phyloP scores from a whole-genome alignment of 2,329 filamentous ascomycete genomes.

The Diplocarpon mali region DNA sequence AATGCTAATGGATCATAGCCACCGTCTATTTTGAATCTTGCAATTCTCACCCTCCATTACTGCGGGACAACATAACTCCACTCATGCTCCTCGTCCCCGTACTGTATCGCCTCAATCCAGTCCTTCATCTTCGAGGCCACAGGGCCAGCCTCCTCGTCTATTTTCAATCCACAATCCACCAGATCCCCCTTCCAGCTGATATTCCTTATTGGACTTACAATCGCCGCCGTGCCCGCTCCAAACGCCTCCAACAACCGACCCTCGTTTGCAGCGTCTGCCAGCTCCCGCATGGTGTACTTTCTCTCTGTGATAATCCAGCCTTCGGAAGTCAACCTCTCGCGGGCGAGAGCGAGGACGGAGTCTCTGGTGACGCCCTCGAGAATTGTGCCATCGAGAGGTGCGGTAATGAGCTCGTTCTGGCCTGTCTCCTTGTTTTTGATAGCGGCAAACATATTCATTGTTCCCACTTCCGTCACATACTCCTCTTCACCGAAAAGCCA shows the following conservation, averaged over 20 bases:
- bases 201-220: slow-evolving; percentile 79
- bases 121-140: slow-evolving; percentile 80
- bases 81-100: slow-evolving; percentile 81
- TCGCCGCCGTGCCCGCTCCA: slow-evolving; percentile 84
- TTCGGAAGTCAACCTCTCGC: slow-evolving; percentile 70
- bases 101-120: slow-evolving; percentile 94
- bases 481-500: slow-evolving; percentile 97
- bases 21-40: slow-evolving; percentile 3
- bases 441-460: slow-evolving; percentile 95
- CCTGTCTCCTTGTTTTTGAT: slow-evolving; percentile 79
- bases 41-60: not conserved
- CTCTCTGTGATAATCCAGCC: slow-evolving; percentile 85
- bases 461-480: slow-evolving; percentile 93
- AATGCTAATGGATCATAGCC: not conserved
- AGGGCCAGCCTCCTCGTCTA: slow-evolving; percentile 76
- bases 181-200: slow-evolving; percentile 80
- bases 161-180: slow-evolving; percentile 72
- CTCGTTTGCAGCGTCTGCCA: slow-evolving; percentile 70
- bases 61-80: slow-evolving; percentile 58
- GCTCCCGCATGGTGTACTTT: slow-evolving; percentile 83
- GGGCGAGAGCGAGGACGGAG: slow-evolving; percentile 75
- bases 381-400: slow-evolving; percentile 91
- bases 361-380: slow-evolving; percentile 91
- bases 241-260: slow-evolving; percentile 88
- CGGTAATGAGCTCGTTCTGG: slow-evolving; percentile 86